Base-by-base conservation (phyloP, 192 early-diverging fungal species). In the Helicostylum pulchrum region DNA sequence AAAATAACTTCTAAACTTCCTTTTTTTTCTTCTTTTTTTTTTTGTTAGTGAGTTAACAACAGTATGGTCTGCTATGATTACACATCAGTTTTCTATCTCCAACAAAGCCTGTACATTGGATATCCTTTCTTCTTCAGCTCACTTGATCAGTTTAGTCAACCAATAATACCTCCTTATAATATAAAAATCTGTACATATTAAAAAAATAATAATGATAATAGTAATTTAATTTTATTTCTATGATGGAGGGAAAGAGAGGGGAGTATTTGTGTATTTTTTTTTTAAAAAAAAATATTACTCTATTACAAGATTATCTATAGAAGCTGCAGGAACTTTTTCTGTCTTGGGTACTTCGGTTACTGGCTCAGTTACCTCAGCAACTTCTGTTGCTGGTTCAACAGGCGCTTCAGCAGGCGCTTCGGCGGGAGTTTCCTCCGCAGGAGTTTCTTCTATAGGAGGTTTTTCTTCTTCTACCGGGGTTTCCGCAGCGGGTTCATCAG, bases 31-130 rank as follows among this genome's bases (percentile, higher is more conserved):
- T 26, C 26, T 39, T 39, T 39, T 14, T 43, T 9, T 7, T 19
- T n/a, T 52, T 9, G 8, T 44, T 30, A 74, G 72, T 45, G 67
- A 68, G n/a, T 50, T 61, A 34, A 51, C 61, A 19, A 59, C 67
- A 44, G 36, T 74, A 9, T 68, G 62, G 62, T 54, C 53, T 23
- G 66, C 67, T 32, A 19, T 74, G 20, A 39, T 42, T 20, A 66
- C 45, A 23, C 61, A 66, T 19, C 53, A 54, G 21, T 73, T 73
- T 31, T 32, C 19, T 6, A 19, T 73, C 9, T 51, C 53, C 12
- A 49, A 48, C 20, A 57, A 67, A 46, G 53, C 54, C 3, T 73
- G 71, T 58, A 49, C 43, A 15, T 53, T 73, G 36, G 59, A 67
- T 26, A 57, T 73, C 32, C 14, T 67, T n/a, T 47, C 26, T 3